Base-by-base conservation (phyloP, 257 asterid species). In the Datura wrightii region DNA sequence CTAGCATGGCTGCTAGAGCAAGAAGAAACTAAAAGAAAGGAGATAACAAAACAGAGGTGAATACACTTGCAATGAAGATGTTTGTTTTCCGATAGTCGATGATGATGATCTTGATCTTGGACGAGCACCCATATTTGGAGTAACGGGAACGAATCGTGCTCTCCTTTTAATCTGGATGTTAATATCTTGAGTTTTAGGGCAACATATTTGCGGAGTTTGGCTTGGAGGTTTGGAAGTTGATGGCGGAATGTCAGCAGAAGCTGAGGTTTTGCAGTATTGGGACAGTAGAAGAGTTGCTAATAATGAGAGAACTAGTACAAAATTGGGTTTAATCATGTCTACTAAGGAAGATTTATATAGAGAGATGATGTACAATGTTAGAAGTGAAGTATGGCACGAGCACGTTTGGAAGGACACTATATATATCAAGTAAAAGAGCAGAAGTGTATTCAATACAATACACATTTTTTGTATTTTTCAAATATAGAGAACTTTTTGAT, bases 1-100 rank as follows among this genome's bases (percentile, higher is more conserved):
- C 56, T 60, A n/a, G 9, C 79, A 39, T n/a, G 79, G 34, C 41
- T 10, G 11, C 58, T 80, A 82, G 83, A 85, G 36, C 52, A 85
- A 37, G 71, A 52, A 85, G 53, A 85, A 62, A 62, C 62, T 2
- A 4, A 56, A 46, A 1, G 58, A 62, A 39, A 79, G 37, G n/a
- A 54, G 72, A 63, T 52, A 41, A 24, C 31, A 24, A 78, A 53
- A n/a, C 80, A 83, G 79, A 63, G 84, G 66, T 53, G 76, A 83
- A 41, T 3, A 84, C 19, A 63, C 10, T 50, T 74, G 82, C 34
- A 82, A 62, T 52, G 52, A 16, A 67, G 86, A 86, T 15, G 56
- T 50, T 63, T 82, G 66, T 63, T 78, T 59, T 15, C 56, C 76
- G n/a, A 42, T 63, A 74, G 58, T 39, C 13, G 84, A 54, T 54